Evolutionary conservation across 2,329 filamentous ascomycete genomes (phyloP).

Genomic region (Dactylellina cionopaga): DNA sequence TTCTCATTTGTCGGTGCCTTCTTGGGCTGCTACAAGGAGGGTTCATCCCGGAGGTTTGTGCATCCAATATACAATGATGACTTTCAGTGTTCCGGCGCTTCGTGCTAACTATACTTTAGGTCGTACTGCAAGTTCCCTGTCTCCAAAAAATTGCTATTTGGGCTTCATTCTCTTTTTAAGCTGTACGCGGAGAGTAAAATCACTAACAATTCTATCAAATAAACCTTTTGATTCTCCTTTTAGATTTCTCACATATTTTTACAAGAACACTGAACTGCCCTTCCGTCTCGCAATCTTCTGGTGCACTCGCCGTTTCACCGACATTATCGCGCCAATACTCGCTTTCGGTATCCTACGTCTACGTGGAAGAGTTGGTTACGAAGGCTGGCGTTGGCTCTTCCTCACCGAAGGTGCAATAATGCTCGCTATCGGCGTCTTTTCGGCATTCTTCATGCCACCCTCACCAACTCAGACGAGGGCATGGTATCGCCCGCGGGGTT

Average conservation of each 20-base stretch:
- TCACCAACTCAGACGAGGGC: conserved; percentile 74
- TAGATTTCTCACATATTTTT: conserved; percentile 76
- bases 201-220: not conserved
- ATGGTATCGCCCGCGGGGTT: conserved; percentile 71
- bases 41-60: conserved; percentile 56
- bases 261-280: conserved; percentile 75
- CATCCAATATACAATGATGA: not conserved
- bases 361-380: conserved; percentile 64
- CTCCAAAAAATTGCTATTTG: no score
- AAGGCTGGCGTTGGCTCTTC: conserved; percentile 69
- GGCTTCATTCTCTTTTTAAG: no score
- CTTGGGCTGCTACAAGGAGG: conserved; percentile 63
- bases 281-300: conserved; percentile 76
- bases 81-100: not conserved
- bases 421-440: conserved; percentile 66
- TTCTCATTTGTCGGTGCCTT: conserved; percentile 62
- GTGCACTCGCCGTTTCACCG: conserved; percentile 70
- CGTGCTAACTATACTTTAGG: conserved; percentile 4
- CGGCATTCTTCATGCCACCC: conserved; percentile 70
- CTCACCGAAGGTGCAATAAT: conserved; percentile 64
- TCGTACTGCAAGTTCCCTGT: conserved; percentile 7
- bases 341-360: conserved; percentile 68
- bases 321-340: conserved; percentile 68
- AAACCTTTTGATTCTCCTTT: not conserved
- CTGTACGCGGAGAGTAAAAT: no score